Evolutionary conservation across 1,139 yeast species (phyloP), one percentile per base, ranked within the genome.

Genomic region (Tardiomyces blankii): DNA sequence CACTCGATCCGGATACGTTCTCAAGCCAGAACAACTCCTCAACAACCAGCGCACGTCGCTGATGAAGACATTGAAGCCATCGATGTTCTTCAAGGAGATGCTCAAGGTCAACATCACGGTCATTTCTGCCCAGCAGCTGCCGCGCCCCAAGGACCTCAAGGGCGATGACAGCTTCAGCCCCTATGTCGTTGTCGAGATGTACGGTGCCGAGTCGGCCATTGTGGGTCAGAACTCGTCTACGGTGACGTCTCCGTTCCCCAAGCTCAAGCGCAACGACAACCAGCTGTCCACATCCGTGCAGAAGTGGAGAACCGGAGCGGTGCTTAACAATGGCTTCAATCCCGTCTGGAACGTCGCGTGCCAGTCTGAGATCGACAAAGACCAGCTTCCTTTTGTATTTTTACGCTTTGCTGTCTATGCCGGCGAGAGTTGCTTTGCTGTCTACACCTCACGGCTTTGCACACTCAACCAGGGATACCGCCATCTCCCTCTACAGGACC

Each of bases 61-160:
- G 16, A 30, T 30, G 35, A 30, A 30, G 21, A 18, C 42, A 18
- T 11, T 18, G 43, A 14, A 30, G n/a, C 39, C 42, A 13, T 38
- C 40, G 5, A 30, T 25, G 25, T 25, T 19, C 14, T 9, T 12
- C 18, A 9, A 3, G 27, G 38, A 12, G 13, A 21, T 7, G 11
- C 18, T n/a, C 14, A 11, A 28, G 40, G 23, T 9, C n/a, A 30
- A 39, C 1, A n/a, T 39, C 8, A 9, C 30, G 1, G 67, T 91
- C 3, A 72, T 91, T 1, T 84, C 96, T 35, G 97, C 86, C 0
- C 96, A 87, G 60, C 87, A 87, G 58, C 67, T 89, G 18, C 94
- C 95, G 1, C 77, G 80, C 46, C 80, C 86, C 0, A 67, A 68
- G 43, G 77, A 70, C 13, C 56, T 68, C 32, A 73, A 70, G 48